Conservation (phyloP, 129 eudicot genomes). For the Flaveria linearis region DNA sequence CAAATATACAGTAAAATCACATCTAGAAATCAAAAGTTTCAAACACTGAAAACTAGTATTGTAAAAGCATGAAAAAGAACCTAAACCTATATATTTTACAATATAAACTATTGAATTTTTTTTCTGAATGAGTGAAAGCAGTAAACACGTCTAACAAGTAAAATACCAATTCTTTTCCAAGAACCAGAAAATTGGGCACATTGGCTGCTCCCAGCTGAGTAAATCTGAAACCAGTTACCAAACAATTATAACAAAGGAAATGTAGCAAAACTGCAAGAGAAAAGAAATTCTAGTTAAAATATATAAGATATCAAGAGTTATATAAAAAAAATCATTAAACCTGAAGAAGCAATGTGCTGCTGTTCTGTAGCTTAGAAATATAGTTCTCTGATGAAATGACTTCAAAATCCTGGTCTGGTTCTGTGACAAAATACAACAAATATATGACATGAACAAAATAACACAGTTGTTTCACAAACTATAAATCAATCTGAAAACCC, state of each 20-base stretch:
- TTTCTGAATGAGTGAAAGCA: constrained; percentile 3
- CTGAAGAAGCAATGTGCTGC: constrained; percentile 66
- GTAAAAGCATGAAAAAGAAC: not conserved
- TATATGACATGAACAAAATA: constrained; percentile 15
- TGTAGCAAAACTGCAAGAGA: not conserved
- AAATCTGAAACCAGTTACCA: constrained; percentile 48
- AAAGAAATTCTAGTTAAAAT: constrained; percentile 1
- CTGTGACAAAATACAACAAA: constrained; percentile 37
- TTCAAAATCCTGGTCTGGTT: constrained; percentile 42
- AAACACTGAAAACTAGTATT: not conserved
- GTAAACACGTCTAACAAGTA: not conserved
- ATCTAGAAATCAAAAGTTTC: not conserved
- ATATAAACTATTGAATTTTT: not conserved
- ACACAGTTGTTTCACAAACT: not conserved
- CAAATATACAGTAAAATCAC: constrained; percentile 23
- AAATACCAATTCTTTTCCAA: constrained; percentile 79
- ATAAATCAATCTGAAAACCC: constrained; percentile 3
- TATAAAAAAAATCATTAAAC: constrained; percentile 35
- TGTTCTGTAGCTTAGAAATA: constrained; percentile 47
- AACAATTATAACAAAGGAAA: not conserved
- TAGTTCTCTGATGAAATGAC: constrained; percentile 56
- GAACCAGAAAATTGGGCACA: constrained; percentile 55
- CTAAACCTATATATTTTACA: constrained; percentile 1
- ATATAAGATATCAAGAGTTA: constrained; percentile 11
- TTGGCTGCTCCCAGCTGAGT: constrained; percentile 72